Percentiles rank a stretch among this genome's conserved stretches.
Evolutionary conservation across 2,329 filamentous ascomycete species (phyloP).

Genomic region (Penicillium sclerotigenum): DNA sequence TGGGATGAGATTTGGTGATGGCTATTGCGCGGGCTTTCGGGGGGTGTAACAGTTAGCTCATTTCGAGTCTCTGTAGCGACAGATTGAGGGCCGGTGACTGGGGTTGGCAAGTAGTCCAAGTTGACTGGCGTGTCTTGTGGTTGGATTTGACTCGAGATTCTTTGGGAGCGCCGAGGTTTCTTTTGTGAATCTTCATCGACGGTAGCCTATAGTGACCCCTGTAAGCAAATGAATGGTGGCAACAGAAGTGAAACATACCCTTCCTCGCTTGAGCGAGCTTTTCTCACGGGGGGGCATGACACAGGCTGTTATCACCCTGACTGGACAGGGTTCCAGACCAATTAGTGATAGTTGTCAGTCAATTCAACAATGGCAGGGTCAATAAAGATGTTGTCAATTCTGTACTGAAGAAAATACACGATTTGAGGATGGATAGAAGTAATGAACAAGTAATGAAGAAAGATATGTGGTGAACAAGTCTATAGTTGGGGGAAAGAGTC

Average conservation of each 20-base stretch:
- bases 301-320: conserved; percentile 10
- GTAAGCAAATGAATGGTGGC: conserved; percentile 21
- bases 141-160: conserved; percentile 60
- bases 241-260: conserved; percentile 53
- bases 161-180: conserved; percentile 77
- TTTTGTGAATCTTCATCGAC: conserved; percentile 63
- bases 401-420: neutral
- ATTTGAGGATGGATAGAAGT: neutral
- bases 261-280: conserved; percentile 78
- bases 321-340: conserved; percentile 14
- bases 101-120: conserved; percentile 73
- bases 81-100: conserved; percentile 67
- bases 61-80: conserved; percentile 62
- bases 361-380: neutral
- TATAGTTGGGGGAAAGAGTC: neutral
- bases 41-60: conserved; percentile 69
- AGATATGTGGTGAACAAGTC: neutral
- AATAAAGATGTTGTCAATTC: neutral
- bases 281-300: conserved; percentile 60
- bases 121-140: conserved; percentile 58
- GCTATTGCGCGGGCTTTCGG: conserved; percentile 57
- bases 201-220: conserved; percentile 55
- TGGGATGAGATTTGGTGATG: conserved; percentile 44
- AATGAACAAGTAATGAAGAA: neutral
- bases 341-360: conserved; percentile 9